Base-by-base conservation (phyloP, 2,329 filamentous ascomycete species). In the Grosmannia huntii region DNA sequence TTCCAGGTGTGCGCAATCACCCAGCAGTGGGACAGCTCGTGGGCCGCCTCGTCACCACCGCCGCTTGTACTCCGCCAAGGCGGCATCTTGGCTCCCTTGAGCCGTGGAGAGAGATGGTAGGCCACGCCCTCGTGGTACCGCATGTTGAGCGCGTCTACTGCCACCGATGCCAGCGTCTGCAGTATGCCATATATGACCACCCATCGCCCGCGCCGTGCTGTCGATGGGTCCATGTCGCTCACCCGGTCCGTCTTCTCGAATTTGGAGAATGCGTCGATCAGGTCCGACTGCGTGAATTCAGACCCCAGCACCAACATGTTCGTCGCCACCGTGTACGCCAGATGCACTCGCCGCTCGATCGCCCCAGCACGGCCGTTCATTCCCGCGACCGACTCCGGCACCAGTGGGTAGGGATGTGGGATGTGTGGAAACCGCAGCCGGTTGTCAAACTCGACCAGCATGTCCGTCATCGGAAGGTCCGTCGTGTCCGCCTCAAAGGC, bases 361-460 rank as follows among this genome's bases (percentile, higher is more conserved):
- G 68, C 69, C 10, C 65, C 68, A 5, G 61, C 57, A 12, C 65
- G 64, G 21, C 56, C 57, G 12, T 63, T 19, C 14, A 38, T n/a
- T 60, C 57, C 58, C 60, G 33, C 49, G 36, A 76, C 74, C 0
- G 76, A 75, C 50, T 79, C 73, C 1, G 85, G 85, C 3, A 87
- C 74, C 1, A 87, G 69, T 0, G 85, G 83, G 62, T 84, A 86
- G 0, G 85, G 84, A 60, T 86, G 79, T 0, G 85, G 80, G 51
- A 88, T 81, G 60, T 86, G 83, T 4, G 84, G 84, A 65, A 81
- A 85, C 9, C 77, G 75, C 62, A 81, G 73, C 56, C 75, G 76
- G 61, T 80, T 84, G 69, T 88, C 85, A 61, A 82, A 88, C 58
- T 79, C 76, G 58, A 86, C 74, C 4, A 88, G 71, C 68, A 87